These are phyloP conservation scores for Polygonum aviculare DNA, from an alignment of 148 eudicot species.

Conservation along the genomic window DNA sequence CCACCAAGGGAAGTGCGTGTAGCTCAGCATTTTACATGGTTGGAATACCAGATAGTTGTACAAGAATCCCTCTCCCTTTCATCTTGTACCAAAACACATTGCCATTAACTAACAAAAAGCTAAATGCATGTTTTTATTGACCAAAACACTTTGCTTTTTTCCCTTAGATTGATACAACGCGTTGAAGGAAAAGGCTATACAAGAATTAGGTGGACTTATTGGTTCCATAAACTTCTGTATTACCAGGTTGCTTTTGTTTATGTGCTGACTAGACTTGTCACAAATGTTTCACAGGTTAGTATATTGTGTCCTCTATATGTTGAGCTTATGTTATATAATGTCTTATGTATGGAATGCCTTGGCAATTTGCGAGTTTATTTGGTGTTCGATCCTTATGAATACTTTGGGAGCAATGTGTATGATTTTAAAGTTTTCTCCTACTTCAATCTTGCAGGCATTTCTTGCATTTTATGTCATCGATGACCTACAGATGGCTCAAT, in stretches of 20 bases:
- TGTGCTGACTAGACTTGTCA: constrained; percentile 76
- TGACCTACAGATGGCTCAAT: constrained; percentile 78
- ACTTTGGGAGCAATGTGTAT: background rate
- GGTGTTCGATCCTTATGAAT: background rate
- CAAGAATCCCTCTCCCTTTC: background rate
- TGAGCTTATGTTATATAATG: background rate
- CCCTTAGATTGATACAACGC: constrained; percentile 42
- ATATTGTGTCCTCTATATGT: constrained; percentile 9
- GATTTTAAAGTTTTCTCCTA: background rate
- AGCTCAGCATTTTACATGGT: background rate
- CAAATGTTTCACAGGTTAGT: constrained; percentile 90
- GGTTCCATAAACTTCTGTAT: constrained; percentile 85
- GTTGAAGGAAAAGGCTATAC: constrained; percentile 34
- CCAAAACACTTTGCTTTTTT: constrained; percentile 3
- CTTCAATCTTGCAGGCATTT: constrained; percentile 48
- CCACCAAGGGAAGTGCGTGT: background rate
- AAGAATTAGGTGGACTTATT: constrained; percentile 82
- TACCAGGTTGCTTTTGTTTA: constrained; percentile 91
- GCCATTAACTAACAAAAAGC: no score
- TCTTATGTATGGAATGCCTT: background rate
- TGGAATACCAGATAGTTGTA: background rate
- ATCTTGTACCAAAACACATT: background rate
- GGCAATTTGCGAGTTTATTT: background rate
- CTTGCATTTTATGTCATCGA: constrained; percentile 90
- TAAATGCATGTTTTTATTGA: background rate